Percentiles rank a stretch among this genome's conserved stretches.
These are phyloP conservation scores for Gonapodya sp. DNA, from an alignment of 192 early-diverging fungal genomes.

Conservation along the genomic window DNA sequence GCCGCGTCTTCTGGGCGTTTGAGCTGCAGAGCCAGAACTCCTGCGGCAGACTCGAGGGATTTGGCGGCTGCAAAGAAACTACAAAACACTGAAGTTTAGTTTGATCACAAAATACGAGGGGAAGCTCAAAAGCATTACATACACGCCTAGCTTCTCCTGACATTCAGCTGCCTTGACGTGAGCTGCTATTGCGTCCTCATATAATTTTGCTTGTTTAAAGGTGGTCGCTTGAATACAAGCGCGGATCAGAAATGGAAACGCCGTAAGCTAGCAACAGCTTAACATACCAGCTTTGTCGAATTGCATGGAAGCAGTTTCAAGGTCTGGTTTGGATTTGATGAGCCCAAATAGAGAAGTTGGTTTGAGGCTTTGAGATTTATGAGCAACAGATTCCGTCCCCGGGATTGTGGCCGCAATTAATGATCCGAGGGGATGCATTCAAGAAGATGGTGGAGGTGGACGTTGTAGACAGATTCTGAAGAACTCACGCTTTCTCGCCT, in stretches of 20 bases:
- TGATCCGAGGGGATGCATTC: neutral
- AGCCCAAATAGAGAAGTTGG: neutral
- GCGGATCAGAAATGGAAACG: too few relatives aligned
- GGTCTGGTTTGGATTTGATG: conserved; percentile 2
- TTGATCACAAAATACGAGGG: too few relatives aligned
- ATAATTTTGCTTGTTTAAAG: neutral
- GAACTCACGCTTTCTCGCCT: neutral
- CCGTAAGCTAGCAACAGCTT: neutral
- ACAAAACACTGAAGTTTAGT: neutral
- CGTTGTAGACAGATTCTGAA: too few relatives aligned
- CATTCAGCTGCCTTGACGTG: neutral
- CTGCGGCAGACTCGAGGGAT: neutral
- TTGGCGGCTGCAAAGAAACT: neutral
- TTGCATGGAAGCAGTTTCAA: neutral
- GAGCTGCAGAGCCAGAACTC: neutral
- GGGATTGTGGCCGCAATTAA: neutral
- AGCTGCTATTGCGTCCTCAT: neutral
- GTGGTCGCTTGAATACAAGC: neutral
- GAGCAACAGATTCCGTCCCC: too few relatives aligned
- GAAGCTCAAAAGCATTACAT: neutral
- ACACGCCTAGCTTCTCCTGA: neutral
- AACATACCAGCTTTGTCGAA: neutral
- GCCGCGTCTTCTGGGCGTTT: neutral
- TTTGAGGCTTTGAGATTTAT: neutral
- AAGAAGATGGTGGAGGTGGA: neutral